Base-by-base conservation (phyloP, 352 stramenopile species). In the Phytophthora parvispora region DNA sequence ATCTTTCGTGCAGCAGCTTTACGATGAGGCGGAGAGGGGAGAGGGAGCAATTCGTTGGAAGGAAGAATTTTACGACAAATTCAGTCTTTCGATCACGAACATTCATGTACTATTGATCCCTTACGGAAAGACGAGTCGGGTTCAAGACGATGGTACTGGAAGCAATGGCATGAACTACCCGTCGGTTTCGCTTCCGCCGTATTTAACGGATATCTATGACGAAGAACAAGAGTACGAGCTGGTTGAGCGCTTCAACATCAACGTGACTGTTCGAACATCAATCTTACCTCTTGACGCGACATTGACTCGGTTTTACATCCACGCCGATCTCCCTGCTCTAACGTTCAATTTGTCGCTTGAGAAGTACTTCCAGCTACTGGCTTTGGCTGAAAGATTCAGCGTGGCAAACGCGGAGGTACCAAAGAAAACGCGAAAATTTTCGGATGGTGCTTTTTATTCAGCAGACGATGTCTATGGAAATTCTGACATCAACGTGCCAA, bases 21-120 rank as follows among this genome's bases (percentile, higher is more conserved):
- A 92, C 47, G 90, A 97, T 68, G 90, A 97, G 73, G 87, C 86
- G 2, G 90, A 97, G 50, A 86, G 78, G 67, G 90, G 89, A 24
- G 87, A 97, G 73, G 86, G 87, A 0, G 87, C 88, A 7, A 91
- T 95, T 65, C 90, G 87, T 20, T 97, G 90, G 90, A 97, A 97
- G 53, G 90, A 97, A 69, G 90, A 96, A 48, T 97, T 97, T 56
- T 97, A 97, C 64, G 90, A 97, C 76, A 97, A 96, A 69, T 97
- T 97, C 66, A 92, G 81, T 24, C 73, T 96, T 22, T 88, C 86
- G 5, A 66, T 97, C 43, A 88, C 86, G 31, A 95, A 97, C 60
- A 77, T 97, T 55, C 86, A 97, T 57, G 83, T 96, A 9, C 74
- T 96, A 0, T 61, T 97, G 49, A 82, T 97, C 45, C 90, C 90